A percentile compares a stretch with the other conserved stretches of the same genome.
Conservation (phyloP, 2,329 filamentous ascomycete genomes). For the Colletotrichum gigasporum region DNA sequence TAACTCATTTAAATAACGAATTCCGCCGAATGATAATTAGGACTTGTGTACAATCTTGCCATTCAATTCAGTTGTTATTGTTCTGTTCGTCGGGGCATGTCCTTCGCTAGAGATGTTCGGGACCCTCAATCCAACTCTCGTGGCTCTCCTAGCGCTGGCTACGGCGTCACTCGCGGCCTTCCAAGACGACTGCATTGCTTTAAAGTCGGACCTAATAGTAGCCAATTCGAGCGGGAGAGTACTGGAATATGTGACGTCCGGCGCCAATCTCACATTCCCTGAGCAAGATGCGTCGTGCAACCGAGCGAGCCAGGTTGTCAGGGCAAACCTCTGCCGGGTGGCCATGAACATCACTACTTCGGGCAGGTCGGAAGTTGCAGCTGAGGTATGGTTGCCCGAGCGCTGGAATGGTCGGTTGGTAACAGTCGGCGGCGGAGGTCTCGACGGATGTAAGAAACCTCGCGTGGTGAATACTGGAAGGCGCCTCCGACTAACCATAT, state of each 20-base stretch:
- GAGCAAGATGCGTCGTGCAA: constrained; percentile 46
- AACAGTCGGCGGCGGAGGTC: constrained; percentile 58
- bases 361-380: constrained; percentile 51
- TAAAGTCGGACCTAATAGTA: neutral
- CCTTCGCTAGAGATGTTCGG: too few relatives aligned
- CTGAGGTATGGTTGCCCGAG: constrained; percentile 57
- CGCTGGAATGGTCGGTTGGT: constrained; percentile 56
- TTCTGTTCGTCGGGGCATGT: too few relatives aligned
- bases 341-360: constrained; percentile 40
- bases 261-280: constrained; percentile 43
- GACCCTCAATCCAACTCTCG: too few relatives aligned
- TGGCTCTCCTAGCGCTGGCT: neutral
- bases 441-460: constrained; percentile 51
- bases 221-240: constrained; percentile 39
- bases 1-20: too few relatives aligned
- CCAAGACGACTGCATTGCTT: constrained; percentile 18
- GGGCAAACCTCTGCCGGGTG: constrained; percentile 39
- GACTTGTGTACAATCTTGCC: too few relatives aligned
- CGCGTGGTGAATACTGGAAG: neutral
- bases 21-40: too few relatives aligned
- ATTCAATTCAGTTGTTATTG: too few relatives aligned
- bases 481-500: neutral
- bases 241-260: constrained; percentile 27
- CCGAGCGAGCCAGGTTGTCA: constrained; percentile 22
- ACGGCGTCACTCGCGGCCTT: neutral